Base-by-base conservation (phyloP, 176 grass and related monocot species). In the Tillandsia leiboldiana region DNA sequence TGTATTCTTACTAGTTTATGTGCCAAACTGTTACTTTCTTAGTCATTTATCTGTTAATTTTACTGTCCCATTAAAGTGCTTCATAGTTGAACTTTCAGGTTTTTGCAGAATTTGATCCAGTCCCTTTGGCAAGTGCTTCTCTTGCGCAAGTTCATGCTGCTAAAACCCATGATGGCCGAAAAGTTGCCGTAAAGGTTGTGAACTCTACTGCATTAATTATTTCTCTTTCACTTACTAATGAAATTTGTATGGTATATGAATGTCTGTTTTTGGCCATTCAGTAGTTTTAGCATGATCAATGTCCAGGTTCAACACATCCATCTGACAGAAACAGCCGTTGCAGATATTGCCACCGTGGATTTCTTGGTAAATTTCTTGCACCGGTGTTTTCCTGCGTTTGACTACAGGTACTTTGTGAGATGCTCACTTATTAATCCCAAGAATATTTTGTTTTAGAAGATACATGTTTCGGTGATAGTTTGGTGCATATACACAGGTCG, bases 61-160 rank as follows among this genome's bases (percentile, higher is more conserved):
- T 73, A 2, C 68, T 3, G 3, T 67, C 75, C 24, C 5, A 72
- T 48, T 24, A 17, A 1, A 17, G 51, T 49, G 2, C 59, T 53
- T 42, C 51, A 23, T 75, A 9, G 20, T 63, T 69, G 74, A 14
- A 67, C 54, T 10, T 77, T 67, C 77, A 96, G 88, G 2, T 91
- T 69, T 96, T 96, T 83, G 86, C 83, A 48, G 92, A 96, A 84
- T 96, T 96, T 77, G 81, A 96, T 75, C 88, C 83, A 51, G 84
- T 89, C 10, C 92, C 92, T n/a, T 18, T 96, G 48, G 86, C 92
- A 77, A 96, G 92, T 72, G 92, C 92, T 78, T 96, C 92, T 53
- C 88, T 96, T 72, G 92, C 92, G 13, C 92, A 96, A 96, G 92
- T 96, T 78, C 92, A 96, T 83, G 86, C 79, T 66, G 92, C 92